Conservation (phyloP, 768 basidiomycete species). For the Auricularia sp. region DNA sequence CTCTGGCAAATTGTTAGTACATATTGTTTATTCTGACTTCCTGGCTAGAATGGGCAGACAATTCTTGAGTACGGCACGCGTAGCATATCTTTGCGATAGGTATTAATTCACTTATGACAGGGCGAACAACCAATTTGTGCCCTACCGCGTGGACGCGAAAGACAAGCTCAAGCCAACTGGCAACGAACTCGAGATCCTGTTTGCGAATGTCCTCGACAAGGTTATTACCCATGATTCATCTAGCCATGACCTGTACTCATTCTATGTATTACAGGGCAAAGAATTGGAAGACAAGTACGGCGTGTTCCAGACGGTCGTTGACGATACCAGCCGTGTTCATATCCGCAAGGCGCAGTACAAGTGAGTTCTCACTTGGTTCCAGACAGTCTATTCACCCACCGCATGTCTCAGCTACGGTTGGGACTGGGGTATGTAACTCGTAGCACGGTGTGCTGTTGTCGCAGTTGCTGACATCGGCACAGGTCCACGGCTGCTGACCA, state of each 20-base stretch:
- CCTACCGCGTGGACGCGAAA: too few species aligned
- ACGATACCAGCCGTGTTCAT: slow-evolving; percentile 80
- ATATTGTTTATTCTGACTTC: too few species aligned
- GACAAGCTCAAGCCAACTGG: too few species aligned
- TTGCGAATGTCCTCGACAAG: too few species aligned
- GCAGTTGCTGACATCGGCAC: too few species aligned
- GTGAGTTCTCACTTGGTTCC: too few species aligned
- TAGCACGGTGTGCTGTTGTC: too few species aligned
- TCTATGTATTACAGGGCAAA: slow-evolving; percentile 41
- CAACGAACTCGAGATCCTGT: too few species aligned
- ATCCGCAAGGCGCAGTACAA: slow-evolving; percentile 92
- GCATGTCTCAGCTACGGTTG: slow-evolving; percentile 57
- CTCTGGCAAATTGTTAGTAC: too few species aligned
- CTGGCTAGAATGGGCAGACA: not conserved
- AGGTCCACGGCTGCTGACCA: slow-evolving; percentile 76
- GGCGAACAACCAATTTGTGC: slow-evolving; percentile 53
- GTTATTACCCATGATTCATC: too few species aligned
- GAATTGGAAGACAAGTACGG: slow-evolving; percentile 56
- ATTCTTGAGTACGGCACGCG: not conserved
- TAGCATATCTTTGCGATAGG: slow-evolving; percentile 10
- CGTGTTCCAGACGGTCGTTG: slow-evolving; percentile 71
- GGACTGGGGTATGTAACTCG: slow-evolving; percentile 48
- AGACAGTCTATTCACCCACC: too few species aligned
- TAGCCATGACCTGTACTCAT: too few species aligned
- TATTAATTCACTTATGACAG: slow-evolving; percentile 39